Evolutionary conservation across 805 yeast genomes (phyloP).

Genomic region (Nakazawaea populi): DNA sequence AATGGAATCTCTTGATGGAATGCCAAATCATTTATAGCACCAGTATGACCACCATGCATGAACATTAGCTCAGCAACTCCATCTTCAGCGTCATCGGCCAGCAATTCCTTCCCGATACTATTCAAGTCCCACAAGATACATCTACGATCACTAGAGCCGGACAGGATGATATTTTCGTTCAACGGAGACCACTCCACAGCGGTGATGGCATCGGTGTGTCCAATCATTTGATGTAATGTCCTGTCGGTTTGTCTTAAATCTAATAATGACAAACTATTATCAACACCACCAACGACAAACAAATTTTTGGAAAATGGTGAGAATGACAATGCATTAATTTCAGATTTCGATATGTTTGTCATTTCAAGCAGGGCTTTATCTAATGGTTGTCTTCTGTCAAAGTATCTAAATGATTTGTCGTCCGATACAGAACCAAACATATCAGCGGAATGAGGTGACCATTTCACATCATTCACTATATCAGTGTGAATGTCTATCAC

Average conservation of each 20-base stretch:
- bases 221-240: slow-evolving; percentile 67
- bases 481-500: slow-evolving; percentile 38
- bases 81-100: slow-evolving; percentile 83
- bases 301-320: slow-evolving; percentile 55
- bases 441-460: slow-evolving; percentile 50
- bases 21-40: slow-evolving; percentile 65
- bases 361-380: slow-evolving; percentile 18
- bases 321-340: slow-evolving; percentile 61
- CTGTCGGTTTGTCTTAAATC: slow-evolving; percentile 43
- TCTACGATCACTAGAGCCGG: slow-evolving; percentile 73
- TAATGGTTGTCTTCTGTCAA: slow-evolving; percentile 40
- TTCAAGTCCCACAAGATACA: slow-evolving; percentile 76
- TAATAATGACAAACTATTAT: slow-evolving; percentile 58
- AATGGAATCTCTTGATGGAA: slow-evolving; percentile 72
- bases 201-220: slow-evolving; percentile 71
- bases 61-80: slow-evolving; percentile 84
- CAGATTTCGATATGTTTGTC: slow-evolving; percentile 23
- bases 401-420: slow-evolving; percentile 49
- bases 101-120: slow-evolving; percentile 79
- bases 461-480: slow-evolving; percentile 71
- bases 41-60: slow-evolving; percentile 93
- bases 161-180: slow-evolving; percentile 69
- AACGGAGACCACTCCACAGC: slow-evolving; percentile 74
- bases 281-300: slow-evolving; percentile 65
- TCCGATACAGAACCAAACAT: slow-evolving; percentile 72